Conservation (phyloP, 23 red algal species). For the Gracilaria vermiculophylla region DNA sequence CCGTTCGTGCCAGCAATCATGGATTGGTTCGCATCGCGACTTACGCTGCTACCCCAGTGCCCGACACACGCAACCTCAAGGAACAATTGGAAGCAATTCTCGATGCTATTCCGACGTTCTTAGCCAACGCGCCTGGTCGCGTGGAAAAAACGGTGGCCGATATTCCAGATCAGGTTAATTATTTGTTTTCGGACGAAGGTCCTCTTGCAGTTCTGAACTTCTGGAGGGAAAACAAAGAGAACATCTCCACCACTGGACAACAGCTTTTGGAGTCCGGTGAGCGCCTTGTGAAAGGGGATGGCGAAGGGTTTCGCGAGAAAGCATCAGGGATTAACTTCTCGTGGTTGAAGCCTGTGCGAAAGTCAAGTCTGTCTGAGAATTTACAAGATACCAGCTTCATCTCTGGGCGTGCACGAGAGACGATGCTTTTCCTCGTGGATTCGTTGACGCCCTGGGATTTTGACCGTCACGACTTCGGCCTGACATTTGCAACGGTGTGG, state of each 20-base stretch:
- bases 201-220: slow-evolving; percentile 34
- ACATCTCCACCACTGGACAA: slow-evolving; percentile 3
- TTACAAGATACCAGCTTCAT: not conserved
- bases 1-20: not conserved
- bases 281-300: slow-evolving; percentile 4
- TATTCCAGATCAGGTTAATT: slow-evolving; percentile 8
- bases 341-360: slow-evolving; percentile 1
- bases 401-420: not conserved
- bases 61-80: slow-evolving; percentile 5
- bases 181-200: slow-evolving; percentile 40
- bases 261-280: slow-evolving; percentile 32
- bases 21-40: not conserved
- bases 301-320: slow-evolving; percentile 24
- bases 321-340: slow-evolving; percentile 27
- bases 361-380: not conserved
- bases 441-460: slow-evolving; percentile 65
- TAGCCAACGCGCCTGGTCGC: not conserved
- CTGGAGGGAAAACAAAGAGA: slow-evolving; percentile 46
- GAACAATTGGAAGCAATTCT: slow-evolving; percentile 31
- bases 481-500: slow-evolving; percentile 51
- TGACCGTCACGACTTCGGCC: slow-evolving; percentile 65
- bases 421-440: slow-evolving; percentile 16
- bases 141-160: not conserved
- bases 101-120: slow-evolving; percentile 18
- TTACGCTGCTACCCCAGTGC: not conserved